phyloP scores from a whole-genome alignment of 2,329 filamentous ascomycete genomes.

The Verticillium isaacii region DNA sequence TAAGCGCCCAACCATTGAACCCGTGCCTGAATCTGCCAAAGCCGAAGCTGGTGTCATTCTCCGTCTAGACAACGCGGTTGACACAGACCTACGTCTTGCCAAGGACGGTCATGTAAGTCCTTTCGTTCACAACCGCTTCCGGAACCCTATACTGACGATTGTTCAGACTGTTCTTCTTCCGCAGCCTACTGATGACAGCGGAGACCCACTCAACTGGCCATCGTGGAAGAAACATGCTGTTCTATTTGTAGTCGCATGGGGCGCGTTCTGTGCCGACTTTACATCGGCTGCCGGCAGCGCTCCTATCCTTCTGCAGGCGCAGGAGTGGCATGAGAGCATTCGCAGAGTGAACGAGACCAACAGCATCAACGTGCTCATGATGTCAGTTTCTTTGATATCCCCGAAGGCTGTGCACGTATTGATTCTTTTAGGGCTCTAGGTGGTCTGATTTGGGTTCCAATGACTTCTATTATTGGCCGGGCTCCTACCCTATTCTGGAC shows the following conservation, averaged over 20 bases:
- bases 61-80: neutral
- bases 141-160: neutral
- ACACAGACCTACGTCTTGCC: neutral
- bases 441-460: slow-evolving; percentile 16
- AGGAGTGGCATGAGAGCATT: slow-evolving; percentile 28
- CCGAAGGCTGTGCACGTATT: neutral
- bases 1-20: neutral
- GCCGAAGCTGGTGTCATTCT: neutral
- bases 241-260: slow-evolving; percentile 13
- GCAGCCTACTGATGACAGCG: slow-evolving; percentile 11
- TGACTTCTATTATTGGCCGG: slow-evolving; percentile 15
- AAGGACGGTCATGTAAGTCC: slow-evolving; percentile 1
- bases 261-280: slow-evolving; percentile 14
- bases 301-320: slow-evolving; percentile 13
- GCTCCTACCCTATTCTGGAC: slow-evolving; percentile 21
- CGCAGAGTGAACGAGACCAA: slow-evolving; percentile 20
- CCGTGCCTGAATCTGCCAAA: neutral
- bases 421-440: slow-evolving; percentile 10
- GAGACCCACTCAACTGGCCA: slow-evolving; percentile 16
- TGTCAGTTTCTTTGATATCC: neutral
- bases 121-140: neutral
- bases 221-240: slow-evolving; percentile 15
- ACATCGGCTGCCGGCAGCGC: slow-evolving; percentile 14
- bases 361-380: slow-evolving; percentile 9
- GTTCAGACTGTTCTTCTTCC: slow-evolving; percentile 13